Conservation (phyloP, 2,329 filamentous ascomycete species). For the Cladophialophora bantiana region DNA sequence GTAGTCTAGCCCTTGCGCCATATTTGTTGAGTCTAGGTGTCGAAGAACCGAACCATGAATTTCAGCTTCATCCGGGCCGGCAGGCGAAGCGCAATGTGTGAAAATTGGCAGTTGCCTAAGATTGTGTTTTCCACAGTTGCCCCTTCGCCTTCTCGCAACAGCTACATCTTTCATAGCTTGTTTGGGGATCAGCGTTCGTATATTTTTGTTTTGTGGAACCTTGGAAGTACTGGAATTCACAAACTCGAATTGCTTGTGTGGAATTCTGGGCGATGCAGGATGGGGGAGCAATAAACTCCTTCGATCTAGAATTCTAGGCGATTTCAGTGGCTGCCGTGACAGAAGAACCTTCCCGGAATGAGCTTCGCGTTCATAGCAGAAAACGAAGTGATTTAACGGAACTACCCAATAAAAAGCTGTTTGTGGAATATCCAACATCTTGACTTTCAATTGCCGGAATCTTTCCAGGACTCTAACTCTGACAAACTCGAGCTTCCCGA, state of each 20-base stretch:
- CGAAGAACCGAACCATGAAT: background rate
- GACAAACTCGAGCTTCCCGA: background rate
- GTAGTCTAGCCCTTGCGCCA: background rate
- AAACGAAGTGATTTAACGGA: background rate
- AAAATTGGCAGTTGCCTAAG: background rate
- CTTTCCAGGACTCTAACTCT: background rate
- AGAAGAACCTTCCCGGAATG: background rate
- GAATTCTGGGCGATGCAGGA: background rate
- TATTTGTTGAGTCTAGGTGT: background rate
- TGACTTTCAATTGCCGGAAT: background rate
- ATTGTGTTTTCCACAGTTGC: background rate
- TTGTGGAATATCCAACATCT: background rate
- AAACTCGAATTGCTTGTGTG: background rate
- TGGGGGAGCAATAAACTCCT: background rate
- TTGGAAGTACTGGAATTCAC: background rate
- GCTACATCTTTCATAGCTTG: background rate
- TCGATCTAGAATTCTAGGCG: too few species aligned
- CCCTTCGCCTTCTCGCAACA: background rate
- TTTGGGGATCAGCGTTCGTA: background rate
- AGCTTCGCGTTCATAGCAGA: background rate
- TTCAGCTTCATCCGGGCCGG: background rate
- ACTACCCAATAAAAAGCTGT: background rate
- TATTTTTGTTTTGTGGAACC: background rate
- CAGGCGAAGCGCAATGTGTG: background rate
- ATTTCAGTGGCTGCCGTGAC: background rate